A percentile compares a stretch with the other conserved stretches of the same genome.
Conservation (phyloP, 495 filamentous ascomycete genomes). For the Penicillium malachiteum region DNA sequence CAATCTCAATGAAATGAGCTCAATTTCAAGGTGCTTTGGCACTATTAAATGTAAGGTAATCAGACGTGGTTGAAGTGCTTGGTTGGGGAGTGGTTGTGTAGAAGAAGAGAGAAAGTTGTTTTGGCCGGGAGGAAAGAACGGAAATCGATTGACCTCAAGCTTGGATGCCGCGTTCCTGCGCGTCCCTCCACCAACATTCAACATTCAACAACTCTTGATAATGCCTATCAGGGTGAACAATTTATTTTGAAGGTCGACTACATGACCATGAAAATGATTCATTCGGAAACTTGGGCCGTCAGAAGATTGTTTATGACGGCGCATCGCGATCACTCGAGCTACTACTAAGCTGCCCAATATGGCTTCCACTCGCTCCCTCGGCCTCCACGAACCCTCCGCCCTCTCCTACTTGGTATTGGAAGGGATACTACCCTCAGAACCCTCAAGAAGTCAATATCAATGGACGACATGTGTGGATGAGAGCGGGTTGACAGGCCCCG, state of each 20-base stretch:
- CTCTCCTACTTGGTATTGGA: conserved; percentile 83
- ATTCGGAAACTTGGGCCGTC: conserved; percentile 12
- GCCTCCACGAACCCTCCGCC: conserved; percentile 80
- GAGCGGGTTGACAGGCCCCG: conserved; percentile 36
- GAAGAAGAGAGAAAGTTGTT: conserved; percentile 28
- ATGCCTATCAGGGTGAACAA: conserved; percentile 4
- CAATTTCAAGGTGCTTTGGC: neutral
- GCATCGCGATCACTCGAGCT: conserved; percentile 17
- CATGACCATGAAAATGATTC: conserved; percentile 7
- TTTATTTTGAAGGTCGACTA: neutral
- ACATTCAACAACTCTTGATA: conserved; percentile 10
- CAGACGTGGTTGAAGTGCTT: conserved; percentile 2
- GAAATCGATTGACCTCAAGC: conserved; percentile 11
- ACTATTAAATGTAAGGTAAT: neutral
- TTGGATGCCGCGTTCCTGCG: conserved; percentile 29
- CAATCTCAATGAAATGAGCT: conserved; percentile 2
- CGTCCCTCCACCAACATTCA: conserved; percentile 19
- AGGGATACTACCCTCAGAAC: conserved; percentile 68
- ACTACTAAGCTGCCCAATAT: conserved; percentile 51
- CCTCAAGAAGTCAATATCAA: conserved; percentile 62
- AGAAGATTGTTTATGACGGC: conserved; percentile 21
- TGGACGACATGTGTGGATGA: conserved; percentile 62
- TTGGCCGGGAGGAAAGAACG: conserved; percentile 20
- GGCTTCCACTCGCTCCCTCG: conserved; percentile 85
- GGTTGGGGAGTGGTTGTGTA: conserved; percentile 10